Conservation (phyloP, 805 yeast species). For the Candida multigemmis region DNA sequence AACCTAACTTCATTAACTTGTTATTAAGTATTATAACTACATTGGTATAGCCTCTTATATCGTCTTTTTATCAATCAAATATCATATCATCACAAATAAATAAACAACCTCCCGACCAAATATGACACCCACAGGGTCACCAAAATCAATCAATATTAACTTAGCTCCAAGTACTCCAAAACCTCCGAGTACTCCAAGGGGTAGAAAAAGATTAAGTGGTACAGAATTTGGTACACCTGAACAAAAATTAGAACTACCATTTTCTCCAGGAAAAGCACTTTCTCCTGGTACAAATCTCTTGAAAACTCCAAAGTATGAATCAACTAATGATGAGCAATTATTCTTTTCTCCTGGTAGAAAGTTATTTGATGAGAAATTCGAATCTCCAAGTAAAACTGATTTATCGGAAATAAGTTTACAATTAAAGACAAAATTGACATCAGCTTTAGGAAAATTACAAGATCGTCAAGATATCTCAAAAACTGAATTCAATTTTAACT, state of each 20-base stretch:
- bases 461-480: slow-evolving; percentile 11
- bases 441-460: slow-evolving; percentile 32
- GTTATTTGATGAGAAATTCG: slow-evolving; percentile 12
- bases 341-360: slow-evolving; percentile 31
- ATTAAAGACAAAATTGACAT: slow-evolving; percentile 25
- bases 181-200: slow-evolving; percentile 16
- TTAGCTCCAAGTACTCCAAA: slow-evolving; percentile 13
- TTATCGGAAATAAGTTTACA: slow-evolving; percentile 29
- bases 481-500: slow-evolving; percentile 14
- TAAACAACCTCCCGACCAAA: no score
- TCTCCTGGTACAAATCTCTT: slow-evolving; percentile 16
- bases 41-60: no score
- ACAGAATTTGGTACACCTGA: slow-evolving; percentile 28
- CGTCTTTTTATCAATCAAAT: no score
- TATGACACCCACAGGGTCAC: slow-evolving; percentile 27
- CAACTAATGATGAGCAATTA: no score
- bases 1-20: no score
- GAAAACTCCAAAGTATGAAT: slow-evolving; percentile 31
- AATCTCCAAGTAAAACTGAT: slow-evolving; percentile 17
- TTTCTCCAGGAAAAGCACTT: slow-evolving; percentile 20
- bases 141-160: slow-evolving; percentile 13
- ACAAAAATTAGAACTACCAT: slow-evolving; percentile 20
- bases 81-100: no score
- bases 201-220: slow-evolving; percentile 16
- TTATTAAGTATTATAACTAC: no score